A percentile compares a stretch with the other conserved stretches of the same genome.
phyloP scores from a whole-genome alignment of 2,329 filamentous ascomycete genomes.

The Nemania sp. region DNA sequence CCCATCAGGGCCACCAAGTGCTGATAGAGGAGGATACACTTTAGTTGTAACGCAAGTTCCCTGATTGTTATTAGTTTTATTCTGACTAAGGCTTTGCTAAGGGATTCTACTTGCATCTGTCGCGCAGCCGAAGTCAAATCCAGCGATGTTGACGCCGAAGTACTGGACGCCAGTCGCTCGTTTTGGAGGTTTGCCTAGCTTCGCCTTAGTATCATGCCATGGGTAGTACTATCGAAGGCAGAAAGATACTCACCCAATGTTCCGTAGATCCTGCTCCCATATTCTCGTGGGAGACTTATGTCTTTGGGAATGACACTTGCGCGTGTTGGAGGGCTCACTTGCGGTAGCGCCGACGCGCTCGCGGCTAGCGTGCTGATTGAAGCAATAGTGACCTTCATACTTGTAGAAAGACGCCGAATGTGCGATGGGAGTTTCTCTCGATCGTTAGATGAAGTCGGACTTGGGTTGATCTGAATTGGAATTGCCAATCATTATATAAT shows the following conservation, averaged over 20 bases:
- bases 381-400: conserved; percentile 33
- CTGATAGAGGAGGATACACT: conserved; percentile 32
- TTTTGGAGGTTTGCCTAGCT: conserved; percentile 5
- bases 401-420: background rate
- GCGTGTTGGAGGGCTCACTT: background rate
- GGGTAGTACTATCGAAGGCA: background rate
- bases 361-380: conserved; percentile 15
- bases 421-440: background rate
- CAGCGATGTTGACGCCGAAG: conserved; percentile 44
- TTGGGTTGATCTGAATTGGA: background rate
- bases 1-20: conserved; percentile 40
- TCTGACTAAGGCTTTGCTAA: background rate
- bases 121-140: conserved; percentile 44
- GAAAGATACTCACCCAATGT: background rate
- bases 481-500: conserved; percentile 3
- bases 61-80: conserved; percentile 16
- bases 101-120: conserved; percentile 32
- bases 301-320: conserved; percentile 5
- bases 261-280: background rate
- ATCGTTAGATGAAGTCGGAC: too few relatives aligned
- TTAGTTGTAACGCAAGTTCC: conserved; percentile 36
- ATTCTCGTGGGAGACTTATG: background rate
- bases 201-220: background rate
- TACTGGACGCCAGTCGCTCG: conserved; percentile 40
- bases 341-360: conserved; percentile 25